Evolutionary conservation across 2,329 filamentous ascomycete genomes (phyloP), one percentile per base, ranked within the genome.

Genomic region (Ophiostoma fasciatum): DNA sequence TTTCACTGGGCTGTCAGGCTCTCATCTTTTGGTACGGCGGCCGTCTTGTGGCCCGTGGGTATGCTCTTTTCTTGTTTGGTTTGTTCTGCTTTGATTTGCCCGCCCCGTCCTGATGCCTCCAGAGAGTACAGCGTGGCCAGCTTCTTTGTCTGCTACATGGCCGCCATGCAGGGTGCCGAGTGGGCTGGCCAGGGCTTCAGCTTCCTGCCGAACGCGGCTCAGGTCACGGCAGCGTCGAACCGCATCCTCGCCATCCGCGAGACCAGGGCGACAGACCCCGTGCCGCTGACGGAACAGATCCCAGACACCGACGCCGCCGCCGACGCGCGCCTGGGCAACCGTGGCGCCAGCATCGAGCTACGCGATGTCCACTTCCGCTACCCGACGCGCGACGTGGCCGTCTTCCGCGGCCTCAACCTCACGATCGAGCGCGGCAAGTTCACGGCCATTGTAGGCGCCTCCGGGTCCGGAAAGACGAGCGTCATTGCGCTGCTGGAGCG

Each of bases 11-110:
- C n/a, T n/a, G n/a, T n/a, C n/a, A n/a, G n/a, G 85, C 85, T 0
- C 71, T 94, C 4, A 84, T 80, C 2, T 94, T 94, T 63, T 94
- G 83, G 83, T 94, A 90, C 49, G 85, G 85, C 42, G 82, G 83
- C 20, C 80, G 68, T 0, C 62, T 90, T 21, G 78, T 94, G 36
- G 75, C 69, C 18, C 68, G 68, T 38, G 51, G 59, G n/a, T n/a
- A n/a, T n/a, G n/a, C n/a, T n/a, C n/a, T 20, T 26, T 8, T 8
- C n/a, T n/a, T 28, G 21, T 28, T 21, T 17, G 12, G 8, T 27
- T 19, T 26, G n/a, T n/a, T n/a, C n/a, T n/a, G n/a, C n/a, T n/a
- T 71, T 84, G 42, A 71, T 70, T 28, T 78, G 80, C 44, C 71
- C 72, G 0, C 72, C 75, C 68, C 0, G 71, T 71, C 2, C 69